Conservation (phyloP, 2,329 filamentous ascomycete species). For the Trichophyton mentagrophytes region DNA sequence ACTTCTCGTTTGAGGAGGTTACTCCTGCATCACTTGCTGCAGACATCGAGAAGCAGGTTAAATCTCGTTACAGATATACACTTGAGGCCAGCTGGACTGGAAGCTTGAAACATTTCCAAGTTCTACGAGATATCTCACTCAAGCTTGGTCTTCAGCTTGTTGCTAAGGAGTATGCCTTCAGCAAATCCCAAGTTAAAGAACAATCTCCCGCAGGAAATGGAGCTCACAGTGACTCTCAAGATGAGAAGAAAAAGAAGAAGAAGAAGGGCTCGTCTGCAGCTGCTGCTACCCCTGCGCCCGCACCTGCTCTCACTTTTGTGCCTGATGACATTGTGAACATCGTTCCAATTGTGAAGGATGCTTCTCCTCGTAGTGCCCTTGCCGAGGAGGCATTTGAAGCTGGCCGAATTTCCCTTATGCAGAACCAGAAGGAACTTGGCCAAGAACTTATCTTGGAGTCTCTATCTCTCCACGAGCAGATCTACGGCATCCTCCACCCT, state of each 20-base stretch:
- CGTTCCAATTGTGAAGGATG: conserved; percentile 91
- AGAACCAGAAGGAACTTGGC: conserved; percentile 88
- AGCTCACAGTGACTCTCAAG: conserved; percentile 23
- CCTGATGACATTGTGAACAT: conserved; percentile 82
- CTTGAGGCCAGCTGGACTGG: conserved; percentile 57
- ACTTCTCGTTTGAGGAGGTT: conserved; percentile 67
- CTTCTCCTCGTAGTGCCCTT: conserved; percentile 74
- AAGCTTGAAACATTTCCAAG: conserved; percentile 59
- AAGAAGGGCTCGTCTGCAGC: conserved; percentile 40
- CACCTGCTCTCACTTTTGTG: conserved; percentile 52
- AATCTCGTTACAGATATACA: conserved; percentile 62
- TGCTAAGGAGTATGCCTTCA: conserved; percentile 63
- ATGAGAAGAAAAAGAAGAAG: conserved; percentile 43
- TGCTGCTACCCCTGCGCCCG: conserved; percentile 30
- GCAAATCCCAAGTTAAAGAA: conserved; percentile 31
- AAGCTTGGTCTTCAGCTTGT: conserved; percentile 84
- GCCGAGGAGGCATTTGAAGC: conserved; percentile 94
- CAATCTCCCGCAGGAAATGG: conserved; percentile 27
- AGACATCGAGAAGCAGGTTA: conserved; percentile 59
- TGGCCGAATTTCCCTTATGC: conserved; percentile 87
- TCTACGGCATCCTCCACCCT: conserved; percentile 92
- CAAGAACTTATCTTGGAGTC: conserved; percentile 95
- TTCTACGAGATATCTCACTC: conserved; percentile 76
- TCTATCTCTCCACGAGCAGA: conserved; percentile 90
- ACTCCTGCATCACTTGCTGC: conserved; percentile 59